phyloP scores from a whole-genome alignment of 2,329 filamentous ascomycete species.

The Metarhizium rileyi region DNA sequence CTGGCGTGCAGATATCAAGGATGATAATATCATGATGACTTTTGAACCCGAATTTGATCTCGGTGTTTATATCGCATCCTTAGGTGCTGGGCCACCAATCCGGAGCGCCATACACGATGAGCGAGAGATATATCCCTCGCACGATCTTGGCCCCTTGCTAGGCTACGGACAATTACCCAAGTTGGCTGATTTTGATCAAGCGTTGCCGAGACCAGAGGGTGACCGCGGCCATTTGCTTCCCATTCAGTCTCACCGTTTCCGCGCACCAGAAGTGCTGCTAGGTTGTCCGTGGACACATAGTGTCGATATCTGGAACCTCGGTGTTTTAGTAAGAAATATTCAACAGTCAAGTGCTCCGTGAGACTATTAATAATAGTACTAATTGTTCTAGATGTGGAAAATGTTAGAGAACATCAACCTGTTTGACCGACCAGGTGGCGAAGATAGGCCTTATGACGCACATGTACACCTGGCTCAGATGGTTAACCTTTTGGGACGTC shows the following conservation, averaged over 20 bases:
- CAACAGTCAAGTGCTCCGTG: not conserved
- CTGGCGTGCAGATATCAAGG: constrained; percentile 11
- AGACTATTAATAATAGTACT: not conserved
- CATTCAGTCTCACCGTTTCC: constrained; percentile 13
- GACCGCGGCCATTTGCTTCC: constrained; percentile 7
- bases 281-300: constrained; percentile 12
- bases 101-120: constrained; percentile 1
- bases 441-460: constrained; percentile 12
- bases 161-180: constrained; percentile 7
- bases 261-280: constrained; percentile 14
- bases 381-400: constrained; percentile 14
- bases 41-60: constrained; percentile 10
- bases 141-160: constrained; percentile 9
- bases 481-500: constrained; percentile 9
- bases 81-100: not conserved
- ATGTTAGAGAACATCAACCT: constrained; percentile 10
- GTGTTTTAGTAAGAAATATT: constrained; percentile 9
- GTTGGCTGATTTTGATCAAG: constrained; percentile 11
- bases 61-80: constrained; percentile 1
- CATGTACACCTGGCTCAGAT: constrained; percentile 14
- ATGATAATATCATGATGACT: constrained; percentile 13
- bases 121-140: constrained; percentile 8
- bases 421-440: constrained; percentile 8
- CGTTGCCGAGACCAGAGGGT: constrained; percentile 5
- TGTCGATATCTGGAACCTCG: constrained; percentile 13